phyloP scores from a whole-genome alignment of 2,329 filamentous ascomycete species.

The Botryotinia convoluta region DNA sequence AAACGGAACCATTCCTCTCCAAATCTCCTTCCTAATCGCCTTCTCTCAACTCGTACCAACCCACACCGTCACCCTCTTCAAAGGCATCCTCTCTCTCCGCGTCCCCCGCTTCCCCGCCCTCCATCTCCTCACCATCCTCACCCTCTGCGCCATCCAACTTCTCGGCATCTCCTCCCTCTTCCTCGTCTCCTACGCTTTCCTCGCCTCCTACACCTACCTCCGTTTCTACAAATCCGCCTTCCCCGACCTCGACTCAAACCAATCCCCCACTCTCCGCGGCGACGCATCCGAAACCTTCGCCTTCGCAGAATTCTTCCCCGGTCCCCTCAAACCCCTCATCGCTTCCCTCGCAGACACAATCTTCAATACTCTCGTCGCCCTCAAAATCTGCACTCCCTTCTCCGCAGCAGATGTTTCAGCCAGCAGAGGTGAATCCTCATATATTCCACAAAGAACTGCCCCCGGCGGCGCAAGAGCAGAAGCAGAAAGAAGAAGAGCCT shows the following conservation, averaged over 20 bases:
- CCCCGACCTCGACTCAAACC: slow-evolving; percentile 63
- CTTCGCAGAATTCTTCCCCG: slow-evolving; percentile 94
- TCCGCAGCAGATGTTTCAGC: slow-evolving; percentile 75
- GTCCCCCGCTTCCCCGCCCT: slow-evolving; percentile 71
- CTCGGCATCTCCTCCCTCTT: slow-evolving; percentile 70
- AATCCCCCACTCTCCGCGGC: slow-evolving; percentile 66
- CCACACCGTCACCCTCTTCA: slow-evolving; percentile 92
- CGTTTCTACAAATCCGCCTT: slow-evolving; percentile 86
- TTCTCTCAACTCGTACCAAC: slow-evolving; percentile 98
- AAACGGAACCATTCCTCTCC: slow-evolving; percentile 82
- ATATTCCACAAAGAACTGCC: slow-evolving; percentile 44
- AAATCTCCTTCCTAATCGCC: slow-evolving; percentile 90
- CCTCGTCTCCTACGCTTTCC: slow-evolving; percentile 75
- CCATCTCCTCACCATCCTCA: slow-evolving; percentile 71
- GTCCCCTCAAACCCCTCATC: slow-evolving; percentile 74
- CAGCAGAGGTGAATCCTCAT: slow-evolving; percentile 58
- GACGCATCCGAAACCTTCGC: slow-evolving; percentile 96
- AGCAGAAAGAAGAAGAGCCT: slow-evolving; percentile 81
- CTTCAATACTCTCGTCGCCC: slow-evolving; percentile 70
- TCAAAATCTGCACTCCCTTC: slow-evolving; percentile 82
- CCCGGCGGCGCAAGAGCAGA: slow-evolving; percentile 78
- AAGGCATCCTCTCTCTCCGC: slow-evolving; percentile 81
- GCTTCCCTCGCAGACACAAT: slow-evolving; percentile 70
- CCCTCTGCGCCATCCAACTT: slow-evolving; percentile 61
- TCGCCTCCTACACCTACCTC: slow-evolving; percentile 91